Evolutionary conservation across 2,329 filamentous ascomycete species (phyloP).

Genomic region (Fusarium ambrosium): DNA sequence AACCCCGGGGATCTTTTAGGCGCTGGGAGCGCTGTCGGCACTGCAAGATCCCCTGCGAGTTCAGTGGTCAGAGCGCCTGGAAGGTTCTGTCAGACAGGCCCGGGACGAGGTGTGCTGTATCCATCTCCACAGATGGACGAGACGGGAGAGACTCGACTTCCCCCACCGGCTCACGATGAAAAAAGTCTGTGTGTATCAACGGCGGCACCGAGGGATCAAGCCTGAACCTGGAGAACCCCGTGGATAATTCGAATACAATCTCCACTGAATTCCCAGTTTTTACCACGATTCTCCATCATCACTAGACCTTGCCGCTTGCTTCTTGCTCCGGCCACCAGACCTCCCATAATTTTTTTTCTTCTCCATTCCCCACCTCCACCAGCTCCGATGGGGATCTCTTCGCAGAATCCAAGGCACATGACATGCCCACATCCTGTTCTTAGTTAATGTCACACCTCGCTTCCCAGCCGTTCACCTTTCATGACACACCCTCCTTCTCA

Average conservation of each 20-base stretch:
- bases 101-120: constrained; percentile 10
- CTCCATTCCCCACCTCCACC: constrained; percentile 14
- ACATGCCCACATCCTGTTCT: constrained; percentile 4
- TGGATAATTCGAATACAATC: neutral
- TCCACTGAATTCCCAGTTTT: constrained; percentile 1
- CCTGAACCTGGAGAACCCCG: neutral
- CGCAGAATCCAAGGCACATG: neutral
- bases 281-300: neutral
- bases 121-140: neutral
- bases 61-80: constrained; percentile 32
- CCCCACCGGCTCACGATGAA: constrained; percentile 22
- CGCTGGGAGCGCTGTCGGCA: constrained; percentile 6
- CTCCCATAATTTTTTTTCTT: neutral
- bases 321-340: constrained; percentile 2
- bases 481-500: constrained; percentile 28
- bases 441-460: constrained; percentile 12
- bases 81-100: constrained; percentile 3
- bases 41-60: constrained; percentile 4
- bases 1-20: neutral
- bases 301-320: constrained; percentile 2
- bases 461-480: neutral
- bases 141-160: neutral
- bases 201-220: constrained; percentile 1
- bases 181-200: neutral
- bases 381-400: constrained; percentile 5